Evolutionary conservation across 2,329 filamentous ascomycete genomes (phyloP).

Genomic region (Xylaria sp.): DNA sequence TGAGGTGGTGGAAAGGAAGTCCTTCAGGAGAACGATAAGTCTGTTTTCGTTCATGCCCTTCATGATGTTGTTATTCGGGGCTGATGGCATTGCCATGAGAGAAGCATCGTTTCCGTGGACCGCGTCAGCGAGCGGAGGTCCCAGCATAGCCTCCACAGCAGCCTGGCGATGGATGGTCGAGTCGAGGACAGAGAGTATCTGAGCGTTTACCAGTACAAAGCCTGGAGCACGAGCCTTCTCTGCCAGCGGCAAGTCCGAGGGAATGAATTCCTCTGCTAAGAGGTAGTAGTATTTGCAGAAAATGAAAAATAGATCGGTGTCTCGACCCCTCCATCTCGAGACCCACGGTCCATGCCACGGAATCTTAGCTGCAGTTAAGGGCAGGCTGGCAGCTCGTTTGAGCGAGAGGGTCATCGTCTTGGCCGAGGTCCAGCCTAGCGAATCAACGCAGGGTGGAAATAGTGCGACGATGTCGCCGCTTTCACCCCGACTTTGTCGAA

Average conservation of each 20-base stretch:
- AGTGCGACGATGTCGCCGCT: slow-evolving; percentile 67
- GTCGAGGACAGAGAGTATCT: slow-evolving; percentile 78
- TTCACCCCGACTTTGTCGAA: slow-evolving; percentile 56
- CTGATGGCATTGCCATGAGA: slow-evolving; percentile 63
- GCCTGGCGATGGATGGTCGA: slow-evolving; percentile 80
- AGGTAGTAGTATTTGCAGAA: slow-evolving; percentile 89
- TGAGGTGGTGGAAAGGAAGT: slow-evolving; percentile 65
- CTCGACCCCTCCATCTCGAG: slow-evolving; percentile 80
- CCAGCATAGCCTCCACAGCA: slow-evolving; percentile 49
- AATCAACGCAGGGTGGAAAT: slow-evolving; percentile 69
- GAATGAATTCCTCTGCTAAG: slow-evolving; percentile 73
- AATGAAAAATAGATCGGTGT: slow-evolving; percentile 89
- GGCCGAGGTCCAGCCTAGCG: slow-evolving; percentile 59
- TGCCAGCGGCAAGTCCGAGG: slow-evolving; percentile 52
- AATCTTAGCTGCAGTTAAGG: slow-evolving; percentile 71
- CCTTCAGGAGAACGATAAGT: slow-evolving; percentile 78
- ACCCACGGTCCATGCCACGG: slow-evolving; percentile 86
- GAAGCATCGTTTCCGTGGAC: slow-evolving; percentile 65
- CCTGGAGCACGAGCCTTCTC: slow-evolving; percentile 71
- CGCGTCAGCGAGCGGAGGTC: slow-evolving; percentile 48
- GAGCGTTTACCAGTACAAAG: slow-evolving; percentile 78
- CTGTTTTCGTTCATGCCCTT: slow-evolving; percentile 88
- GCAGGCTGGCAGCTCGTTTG: slow-evolving; percentile 65
- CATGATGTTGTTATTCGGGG: slow-evolving; percentile 67
- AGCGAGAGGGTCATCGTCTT: slow-evolving; percentile 57